Percentiles rank a stretch among this genome's conserved stretches.
phyloP scores from a whole-genome alignment of 2,329 filamentous ascomycete species.

The Dactylellina drechsleri region DNA sequence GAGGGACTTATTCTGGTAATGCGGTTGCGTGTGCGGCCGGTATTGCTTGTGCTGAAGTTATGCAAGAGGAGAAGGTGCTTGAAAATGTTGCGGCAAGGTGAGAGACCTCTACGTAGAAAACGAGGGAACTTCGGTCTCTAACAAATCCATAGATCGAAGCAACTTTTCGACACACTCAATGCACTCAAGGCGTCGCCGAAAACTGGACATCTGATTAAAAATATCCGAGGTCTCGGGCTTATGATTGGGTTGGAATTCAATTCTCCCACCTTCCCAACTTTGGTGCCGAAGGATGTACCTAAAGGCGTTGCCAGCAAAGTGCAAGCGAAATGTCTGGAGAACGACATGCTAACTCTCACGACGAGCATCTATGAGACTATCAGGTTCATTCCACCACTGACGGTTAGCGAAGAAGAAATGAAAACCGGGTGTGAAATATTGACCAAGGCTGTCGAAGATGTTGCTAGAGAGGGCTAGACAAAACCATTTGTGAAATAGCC shows the following conservation, averaged over 20 bases:
- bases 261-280: slow-evolving; percentile 54
- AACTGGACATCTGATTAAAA: slow-evolving; percentile 60
- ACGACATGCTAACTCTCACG: slow-evolving; percentile 62
- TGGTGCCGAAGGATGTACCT: slow-evolving; percentile 55
- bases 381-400: slow-evolving; percentile 62
- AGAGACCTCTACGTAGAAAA: slow-evolving; percentile 53
- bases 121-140: not conserved
- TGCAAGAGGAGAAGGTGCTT: slow-evolving; percentile 61
- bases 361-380: slow-evolving; percentile 63
- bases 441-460: slow-evolving; percentile 61
- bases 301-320: slow-evolving; percentile 61
- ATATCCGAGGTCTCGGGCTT: slow-evolving; percentile 62
- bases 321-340: slow-evolving; percentile 62
- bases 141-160: slow-evolving; percentile 43
- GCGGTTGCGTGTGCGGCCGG: slow-evolving; percentile 61
- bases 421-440: slow-evolving; percentile 61
- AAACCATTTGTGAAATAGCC: slow-evolving; percentile 15
- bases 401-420: slow-evolving; percentile 62
- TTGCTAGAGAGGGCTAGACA: slow-evolving; percentile 58
- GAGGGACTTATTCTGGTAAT: slow-evolving; percentile 62
- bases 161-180: slow-evolving; percentile 57
- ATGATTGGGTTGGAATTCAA: slow-evolving; percentile 62
- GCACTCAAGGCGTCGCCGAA: slow-evolving; percentile 56
- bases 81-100: slow-evolving; percentile 61
- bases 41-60: slow-evolving; percentile 61